Base-by-base conservation (phyloP, 371 early-diverging fungal species). In the Saksenaea oblongispora region DNA sequence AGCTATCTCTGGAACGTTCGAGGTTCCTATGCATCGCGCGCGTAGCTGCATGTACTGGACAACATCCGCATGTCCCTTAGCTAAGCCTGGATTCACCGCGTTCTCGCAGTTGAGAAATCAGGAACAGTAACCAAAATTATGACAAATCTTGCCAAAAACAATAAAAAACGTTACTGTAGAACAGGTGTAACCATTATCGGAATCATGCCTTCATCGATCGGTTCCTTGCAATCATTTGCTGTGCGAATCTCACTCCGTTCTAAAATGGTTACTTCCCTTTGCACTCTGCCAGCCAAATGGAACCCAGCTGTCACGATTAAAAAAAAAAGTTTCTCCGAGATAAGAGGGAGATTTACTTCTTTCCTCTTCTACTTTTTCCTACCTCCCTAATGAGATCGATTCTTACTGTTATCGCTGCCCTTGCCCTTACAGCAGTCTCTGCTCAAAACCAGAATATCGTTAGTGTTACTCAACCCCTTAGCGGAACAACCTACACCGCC, bases 401-500 rank as follows among this genome's bases (percentile, higher is more conserved):
- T 35, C 63, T 61, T 34, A 69, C 69, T 47, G 70, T 75, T 47
- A 68, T 77, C 53, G 72, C 71, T 59, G 73, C 74, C 39, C 34
- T 78, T 47, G 79, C 70, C 59, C 54, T 71, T 34, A 39, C 73
- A 36, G 63, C 64, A 39, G 76, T 69, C 55, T 70, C 75, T 66
- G 76, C 76, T 56, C 65, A 64, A 34, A 44, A 26, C 39, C 68
- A 72, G 54, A 61, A 58, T 54, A 66, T 72, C 39, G 61, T 75
- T 17, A 74, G 71, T 36, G 59, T 75, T 54, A 77, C 78, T 59
- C 57, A 71, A 37, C 78, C 79, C 58, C 57, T 74, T 13, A n/a
- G 41, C 3, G 72, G 74, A 27, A 70, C 75, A 57, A 66, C 66
- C 34, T 63, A 64, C 58, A 71, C 65, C 58, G 82, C 79, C 58